Conservation (phyloP, 768 basidiomycete species). For the Lactarius sp. region DNA sequence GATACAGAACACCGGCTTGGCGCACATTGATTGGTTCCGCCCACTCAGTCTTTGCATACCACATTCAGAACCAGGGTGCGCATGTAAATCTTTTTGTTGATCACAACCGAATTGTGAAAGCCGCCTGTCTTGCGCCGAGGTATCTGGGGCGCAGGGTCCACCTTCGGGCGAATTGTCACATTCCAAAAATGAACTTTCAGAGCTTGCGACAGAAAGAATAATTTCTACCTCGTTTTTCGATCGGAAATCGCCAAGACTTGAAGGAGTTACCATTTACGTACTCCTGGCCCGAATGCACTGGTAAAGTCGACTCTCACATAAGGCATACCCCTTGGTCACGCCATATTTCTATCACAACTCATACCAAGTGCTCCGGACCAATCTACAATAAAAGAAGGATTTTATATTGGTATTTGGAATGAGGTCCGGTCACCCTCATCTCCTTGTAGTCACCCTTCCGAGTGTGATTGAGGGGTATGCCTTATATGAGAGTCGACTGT, state of each 20-base stretch:
- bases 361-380: too few species aligned
- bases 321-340: too few species aligned
- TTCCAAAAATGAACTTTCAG: slow-evolving; percentile 28
- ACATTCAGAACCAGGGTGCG: slow-evolving; percentile 42
- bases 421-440: too few species aligned
- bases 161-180: slow-evolving; percentile 42
- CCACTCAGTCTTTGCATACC: slow-evolving; percentile 37
- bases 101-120: slow-evolving; percentile 43
- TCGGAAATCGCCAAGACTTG: slow-evolving; percentile 2
- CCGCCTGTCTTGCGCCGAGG: slow-evolving; percentile 40
- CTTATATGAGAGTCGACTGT: too few species aligned
- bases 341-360: too few species aligned
- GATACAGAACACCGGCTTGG: background rate
- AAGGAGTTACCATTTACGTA: background rate
- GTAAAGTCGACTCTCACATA: too few species aligned
- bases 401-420: too few species aligned
- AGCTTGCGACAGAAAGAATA: background rate
- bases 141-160: slow-evolving; percentile 43
- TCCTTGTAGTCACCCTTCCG: too few species aligned
- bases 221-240: slow-evolving; percentile 4
- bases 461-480: too few species aligned
- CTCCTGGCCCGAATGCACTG: background rate
- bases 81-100: slow-evolving; percentile 43
- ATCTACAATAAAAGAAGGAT: too few species aligned
- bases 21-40: background rate